A percentile compares a stretch with the other conserved stretches of the same genome.
phyloP scores from a whole-genome alignment of 768 basidiomycete species.

The Suillus luteus region DNA sequence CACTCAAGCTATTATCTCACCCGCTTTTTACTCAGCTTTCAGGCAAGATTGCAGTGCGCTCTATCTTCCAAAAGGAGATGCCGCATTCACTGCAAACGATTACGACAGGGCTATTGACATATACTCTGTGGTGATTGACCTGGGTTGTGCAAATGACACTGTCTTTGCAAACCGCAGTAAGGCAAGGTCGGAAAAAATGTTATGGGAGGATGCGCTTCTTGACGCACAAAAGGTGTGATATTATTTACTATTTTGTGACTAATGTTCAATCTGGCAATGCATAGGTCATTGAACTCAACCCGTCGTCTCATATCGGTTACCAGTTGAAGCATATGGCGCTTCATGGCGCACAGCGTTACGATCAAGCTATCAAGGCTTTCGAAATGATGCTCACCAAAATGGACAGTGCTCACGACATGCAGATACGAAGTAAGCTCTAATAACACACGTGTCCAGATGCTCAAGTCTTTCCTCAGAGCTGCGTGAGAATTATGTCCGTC shows the following conservation, averaged over 20 bases:
- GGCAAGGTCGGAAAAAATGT: neutral
- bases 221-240: neutral
- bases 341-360: neutral
- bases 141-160: neutral
- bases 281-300: neutral
- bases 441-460: neutral
- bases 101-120: neutral
- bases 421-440: neutral
- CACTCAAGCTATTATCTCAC: neutral
- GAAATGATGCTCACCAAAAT: neutral
- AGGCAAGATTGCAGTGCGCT: neutral
- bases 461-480: neutral
- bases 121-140: neutral
- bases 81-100: neutral
- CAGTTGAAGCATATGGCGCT: neutral
- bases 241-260: neutral
- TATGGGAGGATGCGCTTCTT: neutral
- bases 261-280: neutral
- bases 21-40: neutral
- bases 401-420: neutral
- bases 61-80: neutral
- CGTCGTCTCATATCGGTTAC: neutral
- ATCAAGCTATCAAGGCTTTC: neutral
- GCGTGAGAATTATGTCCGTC: neutral
- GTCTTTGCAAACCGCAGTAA: neutral